Conservation (phyloP, 805 yeast genomes). For the Metschnikowia corniflorae region DNA sequence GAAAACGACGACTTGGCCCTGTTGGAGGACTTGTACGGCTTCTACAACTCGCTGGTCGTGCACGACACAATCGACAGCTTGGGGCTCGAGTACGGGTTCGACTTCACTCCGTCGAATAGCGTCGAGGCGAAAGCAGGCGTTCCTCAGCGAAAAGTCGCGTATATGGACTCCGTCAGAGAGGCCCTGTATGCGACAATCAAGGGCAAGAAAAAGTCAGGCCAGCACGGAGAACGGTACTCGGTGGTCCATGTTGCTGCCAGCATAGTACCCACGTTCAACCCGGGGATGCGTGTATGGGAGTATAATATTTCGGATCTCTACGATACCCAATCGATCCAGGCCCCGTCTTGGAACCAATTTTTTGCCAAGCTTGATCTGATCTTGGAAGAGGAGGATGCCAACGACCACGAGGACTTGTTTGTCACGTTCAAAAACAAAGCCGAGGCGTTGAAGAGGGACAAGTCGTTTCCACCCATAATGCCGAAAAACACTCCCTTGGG, state of each 20-base stretch:
- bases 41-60: constrained; percentile 8
- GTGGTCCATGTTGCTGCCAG: constrained; percentile 69
- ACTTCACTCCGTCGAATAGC: constrained; percentile 19
- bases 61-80: constrained; percentile 15
- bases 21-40: constrained; percentile 7
- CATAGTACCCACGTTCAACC: constrained; percentile 80
- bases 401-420: constrained; percentile 6
- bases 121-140: constrained; percentile 51
- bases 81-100: constrained; percentile 8
- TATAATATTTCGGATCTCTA: constrained; percentile 63
- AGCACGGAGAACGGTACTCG: constrained; percentile 55
- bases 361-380: constrained; percentile 31
- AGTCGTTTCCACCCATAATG: constrained; percentile 58
- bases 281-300: constrained; percentile 83
- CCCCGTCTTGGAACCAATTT: constrained; percentile 58
- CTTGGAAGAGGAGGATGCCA: constrained; percentile 19
- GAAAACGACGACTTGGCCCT: constrained; percentile 1
- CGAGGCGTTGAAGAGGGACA: constrained; percentile 42
- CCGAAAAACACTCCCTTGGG: constrained; percentile 57
- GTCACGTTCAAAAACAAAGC: constrained; percentile 13
- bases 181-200: constrained; percentile 48
- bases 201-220: constrained; percentile 42
- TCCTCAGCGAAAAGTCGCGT: constrained; percentile 62
- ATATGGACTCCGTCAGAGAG: constrained; percentile 57
- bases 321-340: constrained; percentile 16